phyloP scores from a whole-genome alignment of 2,329 filamentous ascomycete species.

The Hypoxylon sp. region DNA sequence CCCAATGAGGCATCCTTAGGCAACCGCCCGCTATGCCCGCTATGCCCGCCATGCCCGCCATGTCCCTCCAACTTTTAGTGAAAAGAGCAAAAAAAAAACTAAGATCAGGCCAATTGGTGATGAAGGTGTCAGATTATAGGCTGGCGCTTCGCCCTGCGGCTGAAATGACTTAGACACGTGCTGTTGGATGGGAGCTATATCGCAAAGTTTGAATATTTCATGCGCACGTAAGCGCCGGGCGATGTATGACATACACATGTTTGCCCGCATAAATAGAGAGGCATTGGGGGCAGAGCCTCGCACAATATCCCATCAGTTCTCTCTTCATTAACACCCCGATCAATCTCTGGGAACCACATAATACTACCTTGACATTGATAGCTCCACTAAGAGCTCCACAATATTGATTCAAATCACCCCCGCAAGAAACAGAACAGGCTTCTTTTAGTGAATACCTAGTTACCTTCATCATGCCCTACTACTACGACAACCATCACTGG shows the following conservation, averaged over 20 bases:
- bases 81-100: not conserved
- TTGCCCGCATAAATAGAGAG: constrained; percentile 24
- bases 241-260: constrained; percentile 12
- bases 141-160: constrained; percentile 34
- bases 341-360: not conserved
- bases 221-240: constrained; percentile 18
- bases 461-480: constrained; percentile 40
- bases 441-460: not conserved
- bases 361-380: not conserved
- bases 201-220: constrained; percentile 8
- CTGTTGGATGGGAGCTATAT: constrained; percentile 1
- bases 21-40: not conserved
- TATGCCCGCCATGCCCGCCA: too few relatives aligned
- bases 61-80: not conserved
- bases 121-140: not conserved
- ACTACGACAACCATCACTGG: constrained; percentile 25
- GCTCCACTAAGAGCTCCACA: not conserved
- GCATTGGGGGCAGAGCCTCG: constrained; percentile 10
- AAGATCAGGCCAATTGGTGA: not conserved
- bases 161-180: constrained; percentile 14
- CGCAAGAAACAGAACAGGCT: not conserved
- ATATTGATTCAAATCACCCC: not conserved
- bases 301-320: not conserved
- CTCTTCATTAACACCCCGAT: not conserved
- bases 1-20: constrained; percentile 2